Base-by-base conservation (phyloP, 2,329 filamentous ascomycete genomes). In the Fonsecaea pugnacius region DNA sequence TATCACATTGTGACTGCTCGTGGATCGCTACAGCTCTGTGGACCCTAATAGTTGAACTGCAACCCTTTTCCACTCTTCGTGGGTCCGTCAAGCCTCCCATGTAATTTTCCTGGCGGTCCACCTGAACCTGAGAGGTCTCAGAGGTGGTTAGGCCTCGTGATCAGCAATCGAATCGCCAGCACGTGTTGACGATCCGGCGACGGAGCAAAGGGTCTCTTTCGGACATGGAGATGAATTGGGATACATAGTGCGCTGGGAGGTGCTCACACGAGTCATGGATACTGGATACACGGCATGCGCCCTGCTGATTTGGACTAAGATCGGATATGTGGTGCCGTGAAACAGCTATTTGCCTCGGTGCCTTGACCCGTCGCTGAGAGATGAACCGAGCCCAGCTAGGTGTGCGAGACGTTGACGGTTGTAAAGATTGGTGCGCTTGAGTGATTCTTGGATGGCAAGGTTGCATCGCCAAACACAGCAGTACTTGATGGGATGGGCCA, bases 161-260 rank as follows among this genome's bases (percentile, higher is more conserved):
- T 62, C 59, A 62, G 51, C 59, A 62, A 62, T 27, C 16, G 52
- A 46, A 24, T n/a, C 6, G 12, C 9, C 32, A 32, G 58, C 54
- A 63, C 53, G 60, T 58, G 60, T 58, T 32, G 60, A 30, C 54
- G 60, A 63, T 63, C 60, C 53, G 53, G 33, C 60, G 24, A 63
- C 27, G 12, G 10, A 33, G 52, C 18, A 16, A 52, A n/a, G 16
- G 43, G 43, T 33, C n/a, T 30, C 27, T 14, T 18, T 59, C 57
- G 46, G 32, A 51, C 43, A 5, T 18, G 33, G 18, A 18, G 46
- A 30, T 32, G 43, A 46, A 53, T 53, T 53, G 6, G 51, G 33
- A 36, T n/a, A 21, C 30, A 35, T n/a, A 21, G 30, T 32, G 38
- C 38, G 51, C 33, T 9, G 30, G 16, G 51, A 36, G 51, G 30